Percentiles rank a stretch among this genome's conserved stretches.
Evolutionary conservation across 768 basidiomycete genomes (phyloP).

Genomic region (Auriscalpium orientale): DNA sequence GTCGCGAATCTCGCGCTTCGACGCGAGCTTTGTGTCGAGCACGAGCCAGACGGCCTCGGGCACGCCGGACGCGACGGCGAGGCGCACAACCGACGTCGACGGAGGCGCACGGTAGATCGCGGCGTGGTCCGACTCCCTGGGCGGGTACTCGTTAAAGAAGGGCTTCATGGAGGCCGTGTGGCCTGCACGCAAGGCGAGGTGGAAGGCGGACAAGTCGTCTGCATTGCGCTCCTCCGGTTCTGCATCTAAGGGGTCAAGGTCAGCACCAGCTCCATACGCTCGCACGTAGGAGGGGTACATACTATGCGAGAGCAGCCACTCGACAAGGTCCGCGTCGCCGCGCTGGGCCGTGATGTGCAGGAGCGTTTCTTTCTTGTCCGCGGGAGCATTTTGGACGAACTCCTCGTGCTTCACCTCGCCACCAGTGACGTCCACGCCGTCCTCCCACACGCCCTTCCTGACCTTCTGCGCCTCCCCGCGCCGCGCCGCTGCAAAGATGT

Average conservation of each 20-base stretch:
- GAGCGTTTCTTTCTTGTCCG: slow-evolving; percentile 60
- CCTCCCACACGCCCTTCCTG: slow-evolving; percentile 56
- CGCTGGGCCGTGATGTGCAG: slow-evolving; percentile 55
- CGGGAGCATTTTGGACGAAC: slow-evolving; percentile 37
- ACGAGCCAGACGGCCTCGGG: slow-evolving; percentile 61
- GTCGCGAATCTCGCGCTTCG: slow-evolving; percentile 38
- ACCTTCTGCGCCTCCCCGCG: slow-evolving; percentile 38
- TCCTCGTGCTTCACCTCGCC: slow-evolving; percentile 57
- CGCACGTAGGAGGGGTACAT: slow-evolving; percentile 20
- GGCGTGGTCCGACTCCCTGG: slow-evolving; percentile 41
- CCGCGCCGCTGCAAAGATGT: slow-evolving; percentile 60
- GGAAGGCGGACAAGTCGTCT: slow-evolving; percentile 53
- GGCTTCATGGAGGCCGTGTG: slow-evolving; percentile 45
- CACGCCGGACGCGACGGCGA: slow-evolving; percentile 53
- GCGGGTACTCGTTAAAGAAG: slow-evolving; percentile 56
- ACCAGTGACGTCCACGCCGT: slow-evolving; percentile 61
- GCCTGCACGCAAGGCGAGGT: slow-evolving; percentile 50
- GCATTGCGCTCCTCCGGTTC: slow-evolving; percentile 65
- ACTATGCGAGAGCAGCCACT: slow-evolving; percentile 73
- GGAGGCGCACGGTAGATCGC: slow-evolving; percentile 40
- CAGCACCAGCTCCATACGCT: slow-evolving; percentile 7
- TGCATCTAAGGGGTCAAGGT: slow-evolving; percentile 40
- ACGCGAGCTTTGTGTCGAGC: slow-evolving; percentile 50
- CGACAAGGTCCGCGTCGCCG: slow-evolving; percentile 49
- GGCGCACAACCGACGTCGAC: slow-evolving; percentile 38